Evolutionary conservation across 345 rosid species (phyloP).

Genomic region (Acer yangbiense): DNA sequence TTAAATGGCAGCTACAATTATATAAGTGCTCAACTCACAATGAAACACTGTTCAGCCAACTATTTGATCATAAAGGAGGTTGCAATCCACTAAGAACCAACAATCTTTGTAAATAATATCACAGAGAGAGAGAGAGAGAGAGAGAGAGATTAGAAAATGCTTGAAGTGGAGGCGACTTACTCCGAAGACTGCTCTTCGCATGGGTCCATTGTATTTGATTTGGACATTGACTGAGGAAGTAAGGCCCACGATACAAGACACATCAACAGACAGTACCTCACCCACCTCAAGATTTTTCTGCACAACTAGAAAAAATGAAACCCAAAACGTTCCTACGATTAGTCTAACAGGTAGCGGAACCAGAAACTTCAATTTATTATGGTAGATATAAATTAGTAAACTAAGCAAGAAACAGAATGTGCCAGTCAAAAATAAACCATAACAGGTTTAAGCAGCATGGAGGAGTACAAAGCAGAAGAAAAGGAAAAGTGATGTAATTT

Average conservation of each 20-base stretch:
- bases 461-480: neutral
- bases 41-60: neutral
- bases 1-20: neutral
- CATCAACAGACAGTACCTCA: slow-evolving; percentile 81
- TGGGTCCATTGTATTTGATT: slow-evolving; percentile 81
- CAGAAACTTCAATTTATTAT: neutral
- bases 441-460: neutral
- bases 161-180: slow-evolving; percentile 40
- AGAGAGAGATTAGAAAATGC: neutral
- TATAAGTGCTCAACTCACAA: neutral
- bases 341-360: slow-evolving; percentile 12
- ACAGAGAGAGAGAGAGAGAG: neutral
- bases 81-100: neutral
- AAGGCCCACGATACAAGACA: slow-evolving; percentile 83
- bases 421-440: slow-evolving; percentile 9
- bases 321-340: slow-evolving; percentile 8
- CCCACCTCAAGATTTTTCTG: slow-evolving; percentile 96
- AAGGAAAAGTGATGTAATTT: neutral
- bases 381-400: neutral
- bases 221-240: slow-evolving; percentile 74
- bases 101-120: neutral
- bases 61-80: neutral
- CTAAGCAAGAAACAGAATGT: neutral
- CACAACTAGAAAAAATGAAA: slow-evolving; percentile 57
- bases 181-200: slow-evolving; percentile 89